Base-by-base conservation (phyloP, 805 yeast species). In the Ogataea parapolymorpha region DNA sequence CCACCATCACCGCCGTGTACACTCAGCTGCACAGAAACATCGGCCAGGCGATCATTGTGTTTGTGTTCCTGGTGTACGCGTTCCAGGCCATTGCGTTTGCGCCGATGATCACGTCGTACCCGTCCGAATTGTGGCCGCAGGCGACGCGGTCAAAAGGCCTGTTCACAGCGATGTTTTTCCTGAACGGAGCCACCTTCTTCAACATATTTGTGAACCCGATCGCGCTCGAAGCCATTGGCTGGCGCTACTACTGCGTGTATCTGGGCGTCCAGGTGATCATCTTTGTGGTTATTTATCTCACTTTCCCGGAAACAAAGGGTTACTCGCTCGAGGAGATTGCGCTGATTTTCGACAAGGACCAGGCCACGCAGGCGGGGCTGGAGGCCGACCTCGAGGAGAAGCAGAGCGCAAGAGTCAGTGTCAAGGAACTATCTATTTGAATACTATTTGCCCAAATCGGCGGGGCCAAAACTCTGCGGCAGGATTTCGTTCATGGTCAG, bases 381-480 rank as follows among this genome's bases (percentile, higher is more conserved):
- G 41, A 31, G 13, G 10, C 35, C 9, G 39, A 39, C 17, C 29
- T 37, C 16, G 29, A 22, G 16, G 41, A 37, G 7, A 42, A 42
- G 20, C 13, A 26, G 12, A 14, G 25, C 17, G 33, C 45, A 1
- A 22, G 23, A 12, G 37, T 42, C 23, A 26, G 24, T 12, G 36
- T 32, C 9, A 38, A 23, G 14, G 33, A 34, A 10, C 24, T 31
- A 4, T 17, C 17, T 15, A 29, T 24, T 12, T 29, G 11, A 14
- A 9, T 25, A 26, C 33, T 33, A 26, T 37, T 28, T 30, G 23
- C 31, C 61, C 31, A 84, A 62, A 53, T 79, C 74, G 12, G 76
- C 89, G 1, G 96, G 96, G 0, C 96, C 96, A 63, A 90, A 91
- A 53, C 93, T 81, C 56, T 76, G 59, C 0, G 98, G 98, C 35